A percentile compares a stretch with the other conserved stretches of the same genome.
phyloP scores from a whole-genome alignment of 495 filamentous ascomycete species.

The Penicillium soppii region DNA sequence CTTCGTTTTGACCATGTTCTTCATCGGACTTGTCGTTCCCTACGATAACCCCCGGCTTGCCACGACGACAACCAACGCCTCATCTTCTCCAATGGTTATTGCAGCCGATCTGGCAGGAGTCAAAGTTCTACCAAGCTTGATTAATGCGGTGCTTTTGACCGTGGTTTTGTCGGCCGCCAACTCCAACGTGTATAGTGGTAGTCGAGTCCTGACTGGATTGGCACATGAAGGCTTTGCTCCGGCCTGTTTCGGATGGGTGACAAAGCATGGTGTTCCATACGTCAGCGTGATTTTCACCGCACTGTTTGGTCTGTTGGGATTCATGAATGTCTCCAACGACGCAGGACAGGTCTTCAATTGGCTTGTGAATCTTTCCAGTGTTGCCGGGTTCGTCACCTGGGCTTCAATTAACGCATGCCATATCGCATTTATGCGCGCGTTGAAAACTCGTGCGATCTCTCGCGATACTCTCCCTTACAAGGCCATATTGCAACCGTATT shows the following conservation, averaged over 20 bases:
- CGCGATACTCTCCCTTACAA: conserved; percentile 54
- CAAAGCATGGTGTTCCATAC: conserved; percentile 50
- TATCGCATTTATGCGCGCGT: conserved; percentile 55
- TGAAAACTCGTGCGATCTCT: conserved; percentile 48
- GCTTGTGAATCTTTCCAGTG: conserved; percentile 56
- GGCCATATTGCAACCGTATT: conserved; percentile 52
- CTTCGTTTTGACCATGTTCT: conserved; percentile 64
- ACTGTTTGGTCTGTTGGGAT: conserved; percentile 47
- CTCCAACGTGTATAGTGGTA: conserved; percentile 73
- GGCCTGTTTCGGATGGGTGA: conserved; percentile 47
- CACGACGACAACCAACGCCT: conserved; percentile 49
- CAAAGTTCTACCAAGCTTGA: conserved; percentile 63
- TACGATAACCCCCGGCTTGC: conserved; percentile 35
- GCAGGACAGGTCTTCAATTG: conserved; percentile 48
- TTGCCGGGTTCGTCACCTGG: conserved; percentile 67
- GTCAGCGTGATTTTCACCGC: conserved; percentile 45
- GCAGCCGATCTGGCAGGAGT: conserved; percentile 63
- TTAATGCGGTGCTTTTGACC: conserved; percentile 74
- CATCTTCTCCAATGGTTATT: conserved; percentile 64
- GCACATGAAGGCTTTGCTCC: conserved; percentile 61
- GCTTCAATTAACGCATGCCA: conserved; percentile 55
- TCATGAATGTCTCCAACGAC: conserved; percentile 45
- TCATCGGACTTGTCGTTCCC: conserved; percentile 65
- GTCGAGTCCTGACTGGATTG: conserved; percentile 61
- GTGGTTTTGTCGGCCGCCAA: conserved; percentile 71